Base-by-base conservation (phyloP, 108 stramenopile genomes). In the Nannochloropsis granulata region DNA sequence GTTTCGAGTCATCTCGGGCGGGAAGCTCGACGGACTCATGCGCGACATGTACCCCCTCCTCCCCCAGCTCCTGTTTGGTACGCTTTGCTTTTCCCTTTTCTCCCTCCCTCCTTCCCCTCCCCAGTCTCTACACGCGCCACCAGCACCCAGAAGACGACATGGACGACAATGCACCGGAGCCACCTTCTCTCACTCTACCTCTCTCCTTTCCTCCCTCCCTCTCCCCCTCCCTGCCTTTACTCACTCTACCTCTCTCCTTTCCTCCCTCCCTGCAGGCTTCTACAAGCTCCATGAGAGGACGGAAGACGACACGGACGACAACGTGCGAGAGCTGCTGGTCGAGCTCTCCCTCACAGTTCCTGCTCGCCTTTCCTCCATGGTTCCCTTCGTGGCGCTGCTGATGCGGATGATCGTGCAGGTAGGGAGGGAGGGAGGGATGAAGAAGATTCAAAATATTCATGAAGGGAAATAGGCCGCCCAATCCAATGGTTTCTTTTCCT, bases 261-360 rank as follows among this genome's bases (percentile, higher is more conserved):
- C 13, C 23, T 13, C 43, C 23, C 43, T 19, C 23, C 81, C 34
- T 81, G 19, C 43, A 43, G 81, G 81, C 16, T 81, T 90, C 44
- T 85, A 83, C 78, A 85, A 86, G 86, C 86, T 90, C 5, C 86
- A 90, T 44, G 43, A 84, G 78, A 44, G 83, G 78, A 44, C 89
- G 43, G 83, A 86, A 34, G 89, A 90, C 56, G 56, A 71, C 56
- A 71, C 56, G 21, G 56, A 71, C 43, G 44, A 45, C 0, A 25
- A 34, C 19, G 84, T 87, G 78, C 84, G 87, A 43, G 87, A 93
- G 80, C 92, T 92, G 13, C 91, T 95, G 23, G 91, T 96, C 25
- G 96, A 97, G 87, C 87, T 98, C 3, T 91, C 92, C 79, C 89
- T 98, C 83, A 97, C 95, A 14, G 93, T 97, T 34, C 97, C 97